Percentiles rank a stretch among this genome's conserved stretches.
Conservation (phyloP, 257 asterid genomes). For the Plectranthus barbatus region DNA sequence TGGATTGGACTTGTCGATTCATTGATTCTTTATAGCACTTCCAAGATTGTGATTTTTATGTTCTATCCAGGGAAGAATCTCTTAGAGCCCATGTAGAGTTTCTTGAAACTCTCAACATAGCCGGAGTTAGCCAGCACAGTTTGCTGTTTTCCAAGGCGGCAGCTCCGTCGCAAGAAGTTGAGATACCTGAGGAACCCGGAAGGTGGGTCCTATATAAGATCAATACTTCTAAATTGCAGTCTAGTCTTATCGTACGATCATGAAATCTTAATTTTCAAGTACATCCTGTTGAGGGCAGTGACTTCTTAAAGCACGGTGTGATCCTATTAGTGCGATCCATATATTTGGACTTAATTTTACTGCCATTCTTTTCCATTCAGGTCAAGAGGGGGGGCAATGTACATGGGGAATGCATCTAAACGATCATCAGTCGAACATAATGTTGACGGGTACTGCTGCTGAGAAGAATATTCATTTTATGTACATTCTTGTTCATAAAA, state of each 20-base stretch:
- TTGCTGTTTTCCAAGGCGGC: conserved; percentile 86
- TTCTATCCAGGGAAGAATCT: conserved; percentile 59
- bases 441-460: conserved; percentile 49
- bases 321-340: background rate
- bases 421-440: conserved; percentile 36
- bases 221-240: background rate
- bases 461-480: background rate
- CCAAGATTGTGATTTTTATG: background rate
- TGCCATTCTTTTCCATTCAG: conserved; percentile 24
- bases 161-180: conserved; percentile 45
- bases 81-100: conserved; percentile 56
- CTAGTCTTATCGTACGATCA: background rate
- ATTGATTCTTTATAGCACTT: background rate
- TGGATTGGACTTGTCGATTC: background rate
- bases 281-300: background rate
- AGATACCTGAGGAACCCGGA: conserved; percentile 49
- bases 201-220: conserved; percentile 29
- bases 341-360: background rate
- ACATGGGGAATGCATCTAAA: conserved; percentile 29
- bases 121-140: conserved; percentile 92
- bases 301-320: background rate
- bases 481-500: background rate
- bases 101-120: conserved; percentile 75
- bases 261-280: background rate
- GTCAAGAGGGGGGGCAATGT: conserved; percentile 30